A percentile compares a stretch with the other conserved stretches of the same genome.
These are phyloP conservation scores for Chlorociboria aeruginascens DNA, from an alignment of 495 filamentous ascomycete genomes.

Conservation along the genomic window DNA sequence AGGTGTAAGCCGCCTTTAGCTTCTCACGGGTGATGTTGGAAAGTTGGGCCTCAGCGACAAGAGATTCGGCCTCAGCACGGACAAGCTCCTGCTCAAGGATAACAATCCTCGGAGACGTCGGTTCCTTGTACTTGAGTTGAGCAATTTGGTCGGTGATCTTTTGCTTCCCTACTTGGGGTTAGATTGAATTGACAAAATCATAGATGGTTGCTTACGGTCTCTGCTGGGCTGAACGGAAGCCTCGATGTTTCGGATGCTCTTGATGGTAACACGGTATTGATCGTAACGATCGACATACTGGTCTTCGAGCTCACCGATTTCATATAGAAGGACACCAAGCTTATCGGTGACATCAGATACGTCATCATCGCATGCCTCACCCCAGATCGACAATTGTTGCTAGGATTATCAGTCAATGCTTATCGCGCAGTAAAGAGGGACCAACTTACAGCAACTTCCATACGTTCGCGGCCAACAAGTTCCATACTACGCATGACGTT, in stretches of 20 bases:
- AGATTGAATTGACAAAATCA: conserved; percentile 2
- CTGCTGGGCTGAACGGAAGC: conserved; percentile 95
- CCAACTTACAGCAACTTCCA: conserved; percentile 84
- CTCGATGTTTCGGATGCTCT: conserved; percentile 98
- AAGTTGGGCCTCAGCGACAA: conserved; percentile 93
- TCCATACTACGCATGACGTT: conserved; percentile 99
- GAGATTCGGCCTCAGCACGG: conserved; percentile 93
- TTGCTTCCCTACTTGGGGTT: conserved; percentile 64
- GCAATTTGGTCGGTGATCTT: conserved; percentile 99
- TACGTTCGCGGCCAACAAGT: conserved; percentile 83
- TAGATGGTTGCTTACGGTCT: conserved; percentile 56
- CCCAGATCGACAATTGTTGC: conserved; percentile 99
- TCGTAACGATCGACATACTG: conserved; percentile 97
- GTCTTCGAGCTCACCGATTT: conserved; percentile 96
- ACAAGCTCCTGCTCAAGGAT: conserved; percentile 98
- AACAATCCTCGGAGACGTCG: conserved; percentile 91
- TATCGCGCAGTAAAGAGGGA: not conserved
- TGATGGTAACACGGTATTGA: conserved; percentile 97
- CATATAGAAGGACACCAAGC: conserved; percentile 87
- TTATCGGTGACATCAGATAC: conserved; percentile 99
- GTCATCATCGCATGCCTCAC: conserved; percentile 91
- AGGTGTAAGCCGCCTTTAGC: conserved; percentile 94
- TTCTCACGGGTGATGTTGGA: conserved; percentile 99
- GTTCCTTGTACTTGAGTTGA: conserved; percentile 98
- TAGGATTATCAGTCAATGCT: conserved; percentile 22